Conservation (phyloP, 148 eudicot genomes). For the Pharnaceum exiguum region DNA sequence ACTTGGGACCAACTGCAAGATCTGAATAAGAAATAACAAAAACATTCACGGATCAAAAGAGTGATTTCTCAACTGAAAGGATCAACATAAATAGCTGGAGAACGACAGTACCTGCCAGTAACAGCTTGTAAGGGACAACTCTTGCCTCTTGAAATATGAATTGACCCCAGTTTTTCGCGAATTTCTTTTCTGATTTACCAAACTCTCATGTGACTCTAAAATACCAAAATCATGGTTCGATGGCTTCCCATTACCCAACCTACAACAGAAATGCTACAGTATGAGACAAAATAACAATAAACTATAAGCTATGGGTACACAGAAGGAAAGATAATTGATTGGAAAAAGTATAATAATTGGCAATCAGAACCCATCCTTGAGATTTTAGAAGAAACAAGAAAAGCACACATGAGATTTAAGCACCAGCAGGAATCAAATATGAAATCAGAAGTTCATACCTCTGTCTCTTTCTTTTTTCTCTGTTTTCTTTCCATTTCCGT, state of each 20-base stretch:
- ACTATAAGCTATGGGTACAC: not conserved
- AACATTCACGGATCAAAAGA: slow-evolving; percentile 13
- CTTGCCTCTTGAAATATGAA: slow-evolving; percentile 81
- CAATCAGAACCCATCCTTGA: too few relatives aligned
- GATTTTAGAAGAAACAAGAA: too few relatives aligned
- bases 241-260: slow-evolving; percentile 45
- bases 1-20: slow-evolving; percentile 76
- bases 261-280: slow-evolving; percentile 23
- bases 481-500: slow-evolving; percentile 86
- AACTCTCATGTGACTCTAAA: slow-evolving; percentile 27
- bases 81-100: not conserved
- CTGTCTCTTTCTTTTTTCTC: slow-evolving; percentile 73
- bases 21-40: slow-evolving; percentile 31
- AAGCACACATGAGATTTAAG: too few relatives aligned
- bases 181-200: slow-evolving; percentile 33
- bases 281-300: not conserved
- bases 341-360: too few relatives aligned
- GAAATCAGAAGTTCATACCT: slow-evolving; percentile 33
- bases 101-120: slow-evolving; percentile 79
- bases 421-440: not conserved
- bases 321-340: not conserved
- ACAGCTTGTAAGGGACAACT: slow-evolving; percentile 53
- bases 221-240: slow-evolving; percentile 31
- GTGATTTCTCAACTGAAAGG: slow-evolving; percentile 1
- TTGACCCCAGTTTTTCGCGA: slow-evolving; percentile 59